A percentile compares a stretch with the other conserved stretches of the same genome.
Conservation (phyloP, 2,329 filamentous ascomycete species). For the Xylogone sp. region DNA sequence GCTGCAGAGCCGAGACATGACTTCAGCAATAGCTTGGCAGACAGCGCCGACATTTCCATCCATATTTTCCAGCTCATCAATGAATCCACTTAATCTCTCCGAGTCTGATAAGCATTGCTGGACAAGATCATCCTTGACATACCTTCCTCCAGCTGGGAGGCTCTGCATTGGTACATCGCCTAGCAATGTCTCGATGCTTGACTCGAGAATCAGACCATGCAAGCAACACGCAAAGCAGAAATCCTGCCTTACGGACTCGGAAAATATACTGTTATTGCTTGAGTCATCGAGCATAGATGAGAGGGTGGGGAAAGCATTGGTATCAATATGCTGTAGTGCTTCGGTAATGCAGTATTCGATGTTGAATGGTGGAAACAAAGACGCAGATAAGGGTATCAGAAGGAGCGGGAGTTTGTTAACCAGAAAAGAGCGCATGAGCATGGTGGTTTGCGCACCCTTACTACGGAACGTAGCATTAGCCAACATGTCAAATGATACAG, state of each 20-base stretch:
- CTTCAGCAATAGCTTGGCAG: slow-evolving; percentile 70
- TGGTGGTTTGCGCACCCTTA: slow-evolving; percentile 55
- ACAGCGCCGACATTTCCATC: slow-evolving; percentile 89
- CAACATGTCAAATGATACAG: slow-evolving; percentile 85
- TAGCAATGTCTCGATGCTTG: slow-evolving; percentile 73
- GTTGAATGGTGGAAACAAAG: slow-evolving; percentile 54
- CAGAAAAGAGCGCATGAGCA: slow-evolving; percentile 80
- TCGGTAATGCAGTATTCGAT: slow-evolving; percentile 63
- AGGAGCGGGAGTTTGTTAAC: slow-evolving; percentile 68
- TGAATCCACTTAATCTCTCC: slow-evolving; percentile 69
- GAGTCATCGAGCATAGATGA: slow-evolving; percentile 60
- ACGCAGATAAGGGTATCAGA: slow-evolving; percentile 51
- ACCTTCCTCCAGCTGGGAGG: slow-evolving; percentile 69
- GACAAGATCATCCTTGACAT: slow-evolving; percentile 74
- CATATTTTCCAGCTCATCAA: slow-evolving; percentile 82
- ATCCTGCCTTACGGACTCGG: slow-evolving; percentile 69
- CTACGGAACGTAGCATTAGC: slow-evolving; percentile 79
- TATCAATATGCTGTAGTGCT: slow-evolving; percentile 59
- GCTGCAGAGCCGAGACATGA: slow-evolving; percentile 64
- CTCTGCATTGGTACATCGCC: slow-evolving; percentile 82
- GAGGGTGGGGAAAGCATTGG: slow-evolving; percentile 59
- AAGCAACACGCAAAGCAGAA: slow-evolving; percentile 90
- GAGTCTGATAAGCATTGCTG: slow-evolving; percentile 73
- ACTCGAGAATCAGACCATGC: slow-evolving; percentile 76
- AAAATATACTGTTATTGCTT: slow-evolving; percentile 47